Evolutionary conservation across 2,329 filamentous ascomycete species (phyloP).

Genomic region (Zymoseptoria brevis): DNA sequence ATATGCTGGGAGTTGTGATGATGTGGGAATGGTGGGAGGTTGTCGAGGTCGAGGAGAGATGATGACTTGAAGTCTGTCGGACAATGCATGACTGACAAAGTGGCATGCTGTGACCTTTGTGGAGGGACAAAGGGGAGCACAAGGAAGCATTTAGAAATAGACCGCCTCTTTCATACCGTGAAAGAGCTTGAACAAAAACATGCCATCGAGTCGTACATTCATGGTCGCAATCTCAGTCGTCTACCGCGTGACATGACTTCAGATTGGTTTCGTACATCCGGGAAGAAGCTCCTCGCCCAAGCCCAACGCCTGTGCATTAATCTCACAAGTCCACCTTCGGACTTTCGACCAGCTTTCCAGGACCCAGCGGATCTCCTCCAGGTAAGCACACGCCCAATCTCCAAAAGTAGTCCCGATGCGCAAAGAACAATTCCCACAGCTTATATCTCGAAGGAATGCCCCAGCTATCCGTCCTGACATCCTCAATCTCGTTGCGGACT

Average conservation of each 20-base stretch:
- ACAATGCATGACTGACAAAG: not conserved
- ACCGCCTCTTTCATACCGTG: not conserved
- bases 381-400: constrained; percentile 82
- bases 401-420: constrained; percentile 96
- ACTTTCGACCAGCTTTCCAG: constrained; percentile 15
- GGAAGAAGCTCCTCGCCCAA: not conserved
- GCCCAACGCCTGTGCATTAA: not conserved
- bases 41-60: not conserved
- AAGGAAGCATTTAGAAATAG: not conserved
- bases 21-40: not conserved
- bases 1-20: not conserved
- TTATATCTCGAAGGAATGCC: constrained; percentile 52
- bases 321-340: constrained; percentile 22
- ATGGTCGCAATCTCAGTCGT: not conserved
- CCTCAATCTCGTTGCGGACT: constrained; percentile 25
- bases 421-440: constrained; percentile 88
- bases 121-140: not conserved
- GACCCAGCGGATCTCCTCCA: constrained; percentile 25
- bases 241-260: not conserved
- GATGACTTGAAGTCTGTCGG: not conserved
- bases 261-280: not conserved
- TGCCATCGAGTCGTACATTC: not conserved
- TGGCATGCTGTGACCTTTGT: not conserved
- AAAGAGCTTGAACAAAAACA: not conserved
- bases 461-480: constrained; percentile 26